Evolutionary conservation across 352 stramenopile species (phyloP), one percentile per base, ranked within the genome.

Genomic region (Phytophthora multivora): DNA sequence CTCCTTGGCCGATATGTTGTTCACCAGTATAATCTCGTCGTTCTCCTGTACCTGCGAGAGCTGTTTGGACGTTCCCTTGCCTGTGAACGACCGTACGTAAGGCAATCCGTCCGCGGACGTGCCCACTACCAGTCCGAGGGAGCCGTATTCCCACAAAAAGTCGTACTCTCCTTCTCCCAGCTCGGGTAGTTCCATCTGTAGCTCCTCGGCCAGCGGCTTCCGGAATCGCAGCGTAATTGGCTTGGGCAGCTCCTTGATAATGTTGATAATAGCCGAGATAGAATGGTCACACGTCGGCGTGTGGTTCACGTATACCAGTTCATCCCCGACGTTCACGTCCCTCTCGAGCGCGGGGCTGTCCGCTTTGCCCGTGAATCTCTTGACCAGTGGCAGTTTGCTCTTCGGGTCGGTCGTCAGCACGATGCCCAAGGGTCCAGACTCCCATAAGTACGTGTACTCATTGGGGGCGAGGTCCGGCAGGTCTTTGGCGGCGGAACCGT

Each of bases 1-100:
- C 5, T 86, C 66, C 28, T 67, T 56, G 11, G 80, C 68, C 12
- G 67, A 75, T 18, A 51, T 66, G 50, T 92, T 73, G 57, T 95
- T 95, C 42, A 95, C 85, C 59, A 93, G 74, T 35, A 93, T 70
- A 60, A 95, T 90, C 69, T 92, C 83, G 50, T 95, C 86, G 40
- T 87, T 84, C 60, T 86, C 75, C 51, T 86, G 76, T 4, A 95
- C 84, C 10, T 90, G 71, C 6, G 66, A 47, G 4, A 95, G 65
- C 43, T 95, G 80, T 19, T 74, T 74, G 1, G 83, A 95, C 36
- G 81, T 91, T 13, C 86, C 86, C 39, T 89, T 84, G n/a, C 86
- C 83, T 13, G 86, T 95, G 51, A 95, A 89, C 11, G 82, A 90
- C 36, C 86, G 82, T 13, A 95, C 86, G 53, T 90, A 93, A 5